Conservation (phyloP, 805 yeast genomes). For the Myxozyma vanderwaltii region DNA sequence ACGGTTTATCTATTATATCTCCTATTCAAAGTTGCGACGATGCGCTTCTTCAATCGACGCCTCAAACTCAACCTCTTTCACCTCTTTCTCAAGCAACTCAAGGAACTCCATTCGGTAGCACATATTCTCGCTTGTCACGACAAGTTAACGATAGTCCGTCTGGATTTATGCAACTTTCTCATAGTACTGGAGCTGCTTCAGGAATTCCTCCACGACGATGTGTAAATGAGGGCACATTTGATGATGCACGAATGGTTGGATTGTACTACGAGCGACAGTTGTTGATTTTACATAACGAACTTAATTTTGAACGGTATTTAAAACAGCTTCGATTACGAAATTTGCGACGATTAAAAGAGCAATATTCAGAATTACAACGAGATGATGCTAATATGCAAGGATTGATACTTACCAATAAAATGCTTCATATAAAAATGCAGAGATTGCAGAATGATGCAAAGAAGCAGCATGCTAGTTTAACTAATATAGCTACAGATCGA, state of each 20-base stretch:
- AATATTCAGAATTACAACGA: conserved; percentile 38
- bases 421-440: conserved; percentile 37
- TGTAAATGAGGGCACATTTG: not conserved
- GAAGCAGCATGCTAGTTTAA: conserved; percentile 40
- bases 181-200: not conserved
- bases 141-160: conserved; percentile 9
- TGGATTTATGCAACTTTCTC: conserved; percentile 19
- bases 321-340: conserved; percentile 51
- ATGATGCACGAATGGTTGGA: not conserved
- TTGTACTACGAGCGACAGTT: conserved; percentile 54
- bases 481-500: conserved; percentile 42
- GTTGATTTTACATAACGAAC: conserved; percentile 58
- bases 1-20: not conserved
- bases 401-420: conserved; percentile 39
- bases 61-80: not conserved
- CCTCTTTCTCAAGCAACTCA: not conserved
- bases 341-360: conserved; percentile 42
- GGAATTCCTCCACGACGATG: not conserved
- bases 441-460: conserved; percentile 40
- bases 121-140: conserved; percentile 1
- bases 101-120: not conserved
- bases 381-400: conserved; percentile 41
- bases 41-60: not conserved
- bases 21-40: conserved; percentile 1
- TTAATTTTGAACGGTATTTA: conserved; percentile 59